Percentiles rank a stretch among this genome's conserved stretches.
Evolutionary conservation across 306 rosid genomes (phyloP).

Genomic region (Prunus davidiana): DNA sequence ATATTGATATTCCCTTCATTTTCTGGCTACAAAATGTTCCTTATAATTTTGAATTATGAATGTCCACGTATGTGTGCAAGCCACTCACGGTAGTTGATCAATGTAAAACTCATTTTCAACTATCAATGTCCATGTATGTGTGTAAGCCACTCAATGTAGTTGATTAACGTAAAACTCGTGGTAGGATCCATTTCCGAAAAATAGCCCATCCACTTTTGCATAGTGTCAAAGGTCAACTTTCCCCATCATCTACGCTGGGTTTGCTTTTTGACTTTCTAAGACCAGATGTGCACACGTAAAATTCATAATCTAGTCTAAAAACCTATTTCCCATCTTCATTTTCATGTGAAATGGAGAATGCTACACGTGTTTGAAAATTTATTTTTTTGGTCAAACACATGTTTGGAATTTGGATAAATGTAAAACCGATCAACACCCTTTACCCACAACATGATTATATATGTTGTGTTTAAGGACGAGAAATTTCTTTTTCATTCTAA

Average conservation of each 20-base stretch:
- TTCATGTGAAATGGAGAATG: not conserved
- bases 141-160: not conserved
- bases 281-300: not conserved
- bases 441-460: not conserved
- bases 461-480: no score
- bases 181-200: not conserved
- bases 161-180: not conserved
- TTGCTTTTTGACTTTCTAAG: not conserved
- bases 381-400: no score
- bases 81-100: not conserved
- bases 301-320: no score
- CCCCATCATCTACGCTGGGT: not conserved
- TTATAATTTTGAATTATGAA: no score
- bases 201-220: not conserved
- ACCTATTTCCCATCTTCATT: no score
- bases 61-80: not conserved
- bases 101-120: not conserved
- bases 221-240: not conserved
- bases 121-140: no score
- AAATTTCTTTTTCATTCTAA: not conserved
- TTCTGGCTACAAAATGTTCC: no score
- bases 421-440: not conserved
- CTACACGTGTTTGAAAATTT: not conserved
- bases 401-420: not conserved
- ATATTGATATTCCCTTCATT: no score